phyloP scores from a whole-genome alignment of 108 stramenopile species.

The Cyclotella atomus region DNA sequence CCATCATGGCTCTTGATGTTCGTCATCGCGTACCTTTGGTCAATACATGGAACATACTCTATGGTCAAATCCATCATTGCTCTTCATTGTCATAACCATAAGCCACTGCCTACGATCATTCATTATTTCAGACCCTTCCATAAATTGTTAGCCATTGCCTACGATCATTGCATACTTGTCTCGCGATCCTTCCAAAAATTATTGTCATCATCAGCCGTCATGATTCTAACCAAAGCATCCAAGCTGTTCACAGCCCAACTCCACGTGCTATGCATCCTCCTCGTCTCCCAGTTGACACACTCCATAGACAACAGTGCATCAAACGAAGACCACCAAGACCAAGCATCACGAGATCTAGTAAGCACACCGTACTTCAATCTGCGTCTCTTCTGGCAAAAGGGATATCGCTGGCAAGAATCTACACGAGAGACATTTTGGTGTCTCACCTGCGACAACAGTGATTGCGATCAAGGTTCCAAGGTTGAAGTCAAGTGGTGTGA shows the following conservation, averaged over 20 bases:
- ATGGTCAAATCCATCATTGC: too few species aligned
- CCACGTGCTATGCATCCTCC: neutral
- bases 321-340: neutral
- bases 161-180: too few species aligned
- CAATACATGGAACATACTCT: too few species aligned
- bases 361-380: constrained; percentile 14
- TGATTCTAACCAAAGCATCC: constrained; percentile 5
- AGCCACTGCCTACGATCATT: too few species aligned
- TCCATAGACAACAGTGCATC: neutral
- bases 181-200: neutral
- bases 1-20: too few species aligned
- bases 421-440: constrained; percentile 16
- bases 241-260: neutral
- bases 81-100: too few species aligned
- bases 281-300: neutral
- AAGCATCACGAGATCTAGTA: neutral
- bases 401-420: constrained; percentile 16
- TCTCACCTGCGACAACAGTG: neutral
- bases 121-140: too few species aligned
- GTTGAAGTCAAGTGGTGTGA: constrained; percentile 3
- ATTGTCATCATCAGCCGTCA: neutral
- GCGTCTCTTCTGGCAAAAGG: constrained; percentile 3
- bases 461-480: neutral
- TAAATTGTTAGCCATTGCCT: too few species aligned
- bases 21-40: neutral